Percentiles rank a stretch among this genome's conserved stretches.
phyloP scores from a whole-genome alignment of 768 basidiomycete species.

The Boletales sp. region DNA sequence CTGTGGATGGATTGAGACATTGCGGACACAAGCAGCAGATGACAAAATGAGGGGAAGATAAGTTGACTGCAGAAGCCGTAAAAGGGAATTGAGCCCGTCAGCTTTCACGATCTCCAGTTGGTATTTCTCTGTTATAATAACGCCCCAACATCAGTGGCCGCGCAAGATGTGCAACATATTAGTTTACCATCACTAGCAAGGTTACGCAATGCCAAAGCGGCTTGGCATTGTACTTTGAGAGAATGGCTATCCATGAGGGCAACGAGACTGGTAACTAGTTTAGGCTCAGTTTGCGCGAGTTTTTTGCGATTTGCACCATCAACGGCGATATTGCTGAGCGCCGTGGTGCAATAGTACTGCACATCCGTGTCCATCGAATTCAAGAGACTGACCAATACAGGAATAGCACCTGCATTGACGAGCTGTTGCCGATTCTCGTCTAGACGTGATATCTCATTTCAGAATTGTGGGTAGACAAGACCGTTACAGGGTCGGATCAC shows the following conservation, averaged over 20 bases:
- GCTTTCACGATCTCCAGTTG: conserved; percentile 97
- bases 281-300: conserved; percentile 90
- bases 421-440: conserved; percentile 99
- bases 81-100: conserved; percentile 85
- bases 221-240: conserved; percentile 98
- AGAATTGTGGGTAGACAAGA: neutral
- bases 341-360: conserved; percentile 99
- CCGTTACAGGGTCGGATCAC: conserved; percentile 13
- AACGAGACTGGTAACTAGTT: conserved; percentile 89
- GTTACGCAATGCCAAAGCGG: conserved; percentile 92
- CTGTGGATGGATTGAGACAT: conserved; percentile 96
- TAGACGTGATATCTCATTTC: conserved; percentile 26
- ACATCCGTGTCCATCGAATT: conserved; percentile 99
- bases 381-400: conserved; percentile 89
- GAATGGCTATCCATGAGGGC: conserved; percentile 96
- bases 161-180: conserved; percentile 13
- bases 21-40: conserved; percentile 96
- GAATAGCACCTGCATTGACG: conserved; percentile 97
- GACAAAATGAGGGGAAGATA: conserved; percentile 98
- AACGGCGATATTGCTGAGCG: conserved; percentile 96
- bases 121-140: conserved; percentile 75
- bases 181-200: conserved; percentile 88
- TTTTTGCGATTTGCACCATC: conserved; percentile 95
- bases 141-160: conserved; percentile 1
- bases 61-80: conserved; percentile 92